Evolutionary conservation across 2,329 filamentous ascomycete species (phyloP).

Genomic region (Colletotrichum gigasporum): DNA sequence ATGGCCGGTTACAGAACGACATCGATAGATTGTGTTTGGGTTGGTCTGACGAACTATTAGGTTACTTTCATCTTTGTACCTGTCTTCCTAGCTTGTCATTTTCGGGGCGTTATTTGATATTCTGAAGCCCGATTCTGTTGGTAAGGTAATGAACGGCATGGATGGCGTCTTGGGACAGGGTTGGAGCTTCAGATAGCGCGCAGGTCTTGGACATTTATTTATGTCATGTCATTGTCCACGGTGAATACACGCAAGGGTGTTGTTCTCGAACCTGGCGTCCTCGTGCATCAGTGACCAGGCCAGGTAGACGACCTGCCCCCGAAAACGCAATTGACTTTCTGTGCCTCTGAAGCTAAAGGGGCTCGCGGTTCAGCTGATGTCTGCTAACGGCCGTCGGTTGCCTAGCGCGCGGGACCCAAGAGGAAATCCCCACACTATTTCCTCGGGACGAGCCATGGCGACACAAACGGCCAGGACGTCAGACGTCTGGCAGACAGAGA

Average conservation of each 20-base stretch:
- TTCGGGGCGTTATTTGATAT: slow-evolving; percentile 19
- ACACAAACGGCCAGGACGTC: not conserved
- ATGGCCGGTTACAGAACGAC: not conserved
- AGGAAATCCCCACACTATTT: slow-evolving; percentile 2
- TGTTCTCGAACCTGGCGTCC: too few species aligned
- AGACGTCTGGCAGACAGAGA: not conserved
- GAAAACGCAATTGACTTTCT: not conserved
- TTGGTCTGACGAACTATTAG: not conserved
- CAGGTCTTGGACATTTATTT: too few species aligned
- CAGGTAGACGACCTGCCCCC: too few species aligned
- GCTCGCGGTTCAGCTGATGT: not conserved
- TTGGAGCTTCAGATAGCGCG: too few species aligned
- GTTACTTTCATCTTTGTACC: not conserved
- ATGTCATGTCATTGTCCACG: too few species aligned
- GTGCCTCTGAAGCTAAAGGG: too few species aligned
- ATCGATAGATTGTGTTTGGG: not conserved
- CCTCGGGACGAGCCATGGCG: slow-evolving; percentile 15
- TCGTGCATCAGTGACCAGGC: too few species aligned
- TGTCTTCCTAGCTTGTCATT: not conserved
- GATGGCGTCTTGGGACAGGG: too few species aligned
- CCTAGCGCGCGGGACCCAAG: slow-evolving; percentile 15
- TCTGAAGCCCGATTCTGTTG: not conserved
- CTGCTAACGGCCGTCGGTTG: not conserved
- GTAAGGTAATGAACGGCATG: too few species aligned
- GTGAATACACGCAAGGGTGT: not conserved